These are phyloP conservation scores for Gaeumannomyces tritici DNA, from an alignment of 2,329 filamentous ascomycete species.

Conservation along the genomic window DNA sequence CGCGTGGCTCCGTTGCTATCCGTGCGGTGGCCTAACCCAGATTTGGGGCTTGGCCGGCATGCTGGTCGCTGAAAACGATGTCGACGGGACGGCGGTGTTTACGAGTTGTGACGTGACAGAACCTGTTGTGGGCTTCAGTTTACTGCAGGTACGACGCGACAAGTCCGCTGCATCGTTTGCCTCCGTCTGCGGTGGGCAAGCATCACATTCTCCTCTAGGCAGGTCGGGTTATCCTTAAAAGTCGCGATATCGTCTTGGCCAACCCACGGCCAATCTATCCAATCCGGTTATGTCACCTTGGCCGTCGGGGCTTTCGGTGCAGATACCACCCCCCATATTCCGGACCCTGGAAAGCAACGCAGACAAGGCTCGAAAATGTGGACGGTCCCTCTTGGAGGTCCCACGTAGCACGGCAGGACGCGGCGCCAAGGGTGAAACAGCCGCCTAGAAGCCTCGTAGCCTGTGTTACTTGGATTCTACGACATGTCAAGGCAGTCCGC, in stretches of 20 bases:
- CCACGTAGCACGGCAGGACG: not conserved
- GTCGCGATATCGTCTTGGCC: not conserved
- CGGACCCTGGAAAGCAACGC: not conserved
- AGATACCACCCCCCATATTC: not conserved
- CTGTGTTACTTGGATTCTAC: not conserved
- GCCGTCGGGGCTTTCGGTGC: not conserved
- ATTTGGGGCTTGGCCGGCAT: not conserved
- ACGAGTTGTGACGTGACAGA: not conserved
- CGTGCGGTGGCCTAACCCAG: not conserved
- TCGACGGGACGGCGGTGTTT: not conserved
- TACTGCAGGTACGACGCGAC: not conserved
- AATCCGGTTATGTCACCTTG: not conserved
- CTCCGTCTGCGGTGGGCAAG: not conserved
- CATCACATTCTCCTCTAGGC: not conserved
- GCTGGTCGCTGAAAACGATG: not conserved
- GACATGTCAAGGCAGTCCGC: not conserved
- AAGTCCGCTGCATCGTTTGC: not conserved
- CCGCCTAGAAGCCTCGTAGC: not conserved
- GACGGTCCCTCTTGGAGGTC: not conserved
- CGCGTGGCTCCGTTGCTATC: not conserved
- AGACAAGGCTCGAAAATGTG: not conserved
- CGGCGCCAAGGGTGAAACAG: not conserved
- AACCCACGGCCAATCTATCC: not conserved
- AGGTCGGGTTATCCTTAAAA: not conserved
- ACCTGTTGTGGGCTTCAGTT: not conserved